These are phyloP conservation scores for Stylosanthes scabra DNA, from an alignment of 331 rosid species.

Conservation along the genomic window DNA sequence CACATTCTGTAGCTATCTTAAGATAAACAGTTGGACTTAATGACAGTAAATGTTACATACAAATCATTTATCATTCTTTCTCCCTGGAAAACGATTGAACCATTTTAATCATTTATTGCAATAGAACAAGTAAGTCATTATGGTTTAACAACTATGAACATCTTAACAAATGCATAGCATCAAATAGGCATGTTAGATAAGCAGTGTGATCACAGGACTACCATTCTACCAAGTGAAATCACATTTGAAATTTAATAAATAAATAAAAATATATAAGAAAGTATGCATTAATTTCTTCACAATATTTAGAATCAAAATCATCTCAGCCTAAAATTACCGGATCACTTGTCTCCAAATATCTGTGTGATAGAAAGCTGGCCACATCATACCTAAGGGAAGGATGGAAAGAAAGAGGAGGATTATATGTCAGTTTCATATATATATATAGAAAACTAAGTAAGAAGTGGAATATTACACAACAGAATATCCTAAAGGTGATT, in stretches of 20 bases:
- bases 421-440: constrained; percentile 26
- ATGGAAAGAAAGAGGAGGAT: constrained; percentile 20
- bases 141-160: constrained; percentile 18
- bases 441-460: not conserved
- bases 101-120: not conserved
- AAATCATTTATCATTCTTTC: constrained; percentile 6
- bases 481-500: constrained; percentile 40
- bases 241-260: constrained; percentile 15
- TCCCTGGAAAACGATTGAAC: not conserved
- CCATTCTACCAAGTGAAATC: constrained; percentile 1
- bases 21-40: not conserved
- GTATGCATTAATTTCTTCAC: constrained; percentile 5
- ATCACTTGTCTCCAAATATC: constrained; percentile 80
- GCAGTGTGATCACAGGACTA: not conserved
- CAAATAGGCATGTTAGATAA: not conserved
- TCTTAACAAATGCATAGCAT: not conserved
- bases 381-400: constrained; percentile 80
- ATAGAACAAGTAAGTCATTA: not conserved
- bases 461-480: constrained; percentile 21
- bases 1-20: not conserved
- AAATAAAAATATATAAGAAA: constrained; percentile 30
- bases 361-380: constrained; percentile 80
- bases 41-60: not conserved
- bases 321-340: constrained; percentile 70
- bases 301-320: constrained; percentile 23